Conservation (phyloP, 2,329 filamentous ascomycete species). For the Claviceps purpurea region DNA sequence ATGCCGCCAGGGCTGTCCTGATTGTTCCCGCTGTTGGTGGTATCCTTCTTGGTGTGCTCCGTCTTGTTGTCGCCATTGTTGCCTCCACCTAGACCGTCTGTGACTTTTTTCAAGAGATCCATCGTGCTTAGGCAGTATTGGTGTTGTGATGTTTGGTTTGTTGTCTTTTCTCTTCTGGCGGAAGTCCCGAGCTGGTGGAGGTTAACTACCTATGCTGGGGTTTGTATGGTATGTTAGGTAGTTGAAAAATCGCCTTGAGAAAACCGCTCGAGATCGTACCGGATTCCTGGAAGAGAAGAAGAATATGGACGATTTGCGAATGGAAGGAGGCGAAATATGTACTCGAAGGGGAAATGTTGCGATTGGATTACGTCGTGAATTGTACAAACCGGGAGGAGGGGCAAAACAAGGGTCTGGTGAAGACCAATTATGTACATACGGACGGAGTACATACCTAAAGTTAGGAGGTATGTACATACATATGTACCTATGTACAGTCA, state of each 20-base stretch:
- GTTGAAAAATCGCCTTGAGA: too few species aligned
- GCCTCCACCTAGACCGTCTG: not conserved
- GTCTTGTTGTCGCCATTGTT: not conserved
- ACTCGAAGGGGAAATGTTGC: not conserved
- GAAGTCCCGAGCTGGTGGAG: not conserved
- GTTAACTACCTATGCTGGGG: not conserved
- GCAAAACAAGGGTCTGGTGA: too few species aligned
- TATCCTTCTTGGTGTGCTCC: not conserved
- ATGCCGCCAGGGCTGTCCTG: slow-evolving; percentile 20
- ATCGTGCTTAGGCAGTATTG: not conserved
- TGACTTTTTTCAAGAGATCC: not conserved
- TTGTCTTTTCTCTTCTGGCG: not conserved
- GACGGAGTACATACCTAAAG: too few species aligned
- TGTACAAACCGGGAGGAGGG: too few species aligned
- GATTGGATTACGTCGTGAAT: too few species aligned
- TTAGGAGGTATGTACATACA: too few species aligned
- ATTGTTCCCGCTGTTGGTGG: not conserved
- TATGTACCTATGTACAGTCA: too few species aligned
- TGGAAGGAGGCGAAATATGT: not conserved
- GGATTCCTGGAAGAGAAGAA: too few species aligned
- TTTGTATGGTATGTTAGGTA: too few species aligned
- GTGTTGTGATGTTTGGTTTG: not conserved
- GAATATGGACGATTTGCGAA: too few species aligned
- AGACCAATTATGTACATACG: too few species aligned
- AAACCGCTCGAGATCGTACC: too few species aligned